Base-by-base conservation (phyloP, 306 rosid species). In the Purshia tridentata region DNA sequence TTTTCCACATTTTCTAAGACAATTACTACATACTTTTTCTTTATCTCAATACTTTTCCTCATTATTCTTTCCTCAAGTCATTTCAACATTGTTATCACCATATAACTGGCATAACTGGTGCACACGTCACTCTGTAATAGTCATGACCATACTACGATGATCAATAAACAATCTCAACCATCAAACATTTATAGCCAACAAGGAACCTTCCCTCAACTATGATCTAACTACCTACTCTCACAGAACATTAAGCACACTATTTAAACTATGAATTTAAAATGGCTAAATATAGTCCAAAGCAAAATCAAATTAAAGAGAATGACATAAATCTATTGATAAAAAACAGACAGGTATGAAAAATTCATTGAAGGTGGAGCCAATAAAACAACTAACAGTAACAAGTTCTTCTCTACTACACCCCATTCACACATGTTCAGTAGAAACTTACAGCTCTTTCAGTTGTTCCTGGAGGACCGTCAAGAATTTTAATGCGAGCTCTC, bases 381-480 rank as follows among this genome's bases (percentile, higher is more conserved):
- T 6, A 62, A 1, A 44, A 56, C 5, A 57, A 60, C 2, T 11
- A 39, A 8, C 22, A 70, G 44, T 22, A 52, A 51, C 70, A 23
- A 69, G 40, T 42, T 16, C 23, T 52, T 13, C 4, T 15, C 19
- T 67, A 53, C 37, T 53, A 46, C 47, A 69, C 29, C 52, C 58
- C 69, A 57, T 40, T 74, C 40, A 68, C 10, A 69, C 11, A 61
- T 22, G 57, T 57, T 29, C 41, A 67, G 39, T 40, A 20, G 12
- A 69, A 64, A 95, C 98, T 95, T 89, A 92, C 99, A 62, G 98
- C 99, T 81, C 99, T 87, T 80, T 95, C 98, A 4, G 96, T 83
- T 67, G 98, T 92, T 77, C 99, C 98, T 0, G 99, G 92, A 69
- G 98, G 99, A 69, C 98, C 99, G 63, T 95, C 99, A 45, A 95